A percentile compares a stretch with the other conserved stretches of the same genome.
Evolutionary conservation across 768 basidiomycete genomes (phyloP).

Genomic region (Mycena albidolilacea): DNA sequence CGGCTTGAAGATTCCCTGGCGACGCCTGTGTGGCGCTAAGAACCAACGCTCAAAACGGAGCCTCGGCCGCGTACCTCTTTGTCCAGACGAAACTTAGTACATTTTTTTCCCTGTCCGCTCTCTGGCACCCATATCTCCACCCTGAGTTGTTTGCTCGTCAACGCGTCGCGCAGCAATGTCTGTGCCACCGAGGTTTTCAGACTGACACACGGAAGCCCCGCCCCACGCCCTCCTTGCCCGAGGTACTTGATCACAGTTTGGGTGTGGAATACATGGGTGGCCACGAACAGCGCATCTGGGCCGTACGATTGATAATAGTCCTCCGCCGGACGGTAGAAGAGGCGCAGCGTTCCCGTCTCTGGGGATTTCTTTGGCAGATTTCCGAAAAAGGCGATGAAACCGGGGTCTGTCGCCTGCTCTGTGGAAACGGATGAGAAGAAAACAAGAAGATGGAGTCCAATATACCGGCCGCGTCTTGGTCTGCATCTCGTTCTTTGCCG

Average conservation of each 20-base stretch:
- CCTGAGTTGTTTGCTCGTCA: conserved; percentile 91
- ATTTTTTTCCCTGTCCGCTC: conserved; percentile 81
- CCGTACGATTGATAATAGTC: conserved; percentile 93
- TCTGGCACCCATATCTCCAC: conserved; percentile 93
- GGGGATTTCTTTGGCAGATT: conserved; percentile 77
- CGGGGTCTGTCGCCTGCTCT: conserved; percentile 82
- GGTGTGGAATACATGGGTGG: conserved; percentile 86
- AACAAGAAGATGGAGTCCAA: too few relatives aligned
- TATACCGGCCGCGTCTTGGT: conserved; percentile 45
- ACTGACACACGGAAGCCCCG: conserved; percentile 82
- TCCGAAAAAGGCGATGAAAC: conserved; percentile 81
- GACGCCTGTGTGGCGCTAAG: conserved; percentile 55
- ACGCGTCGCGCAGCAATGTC: conserved; percentile 86
- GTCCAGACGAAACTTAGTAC: conserved; percentile 80
- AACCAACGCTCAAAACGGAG: not conserved
- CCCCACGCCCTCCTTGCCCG: conserved; percentile 72
- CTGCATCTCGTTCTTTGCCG: conserved; percentile 65
- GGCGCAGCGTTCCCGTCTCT: conserved; percentile 85
- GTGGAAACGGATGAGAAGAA: not conserved
- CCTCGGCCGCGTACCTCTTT: conserved; percentile 73
- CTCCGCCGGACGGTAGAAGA: conserved; percentile 78
- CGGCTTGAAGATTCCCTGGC: conserved; percentile 77
- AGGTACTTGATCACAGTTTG: conserved; percentile 95
- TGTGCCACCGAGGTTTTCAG: conserved; percentile 85
- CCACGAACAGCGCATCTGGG: conserved; percentile 89